Conservation (phyloP, 148 eudicot genomes). For the Tetragonia tetragonoides region DNA sequence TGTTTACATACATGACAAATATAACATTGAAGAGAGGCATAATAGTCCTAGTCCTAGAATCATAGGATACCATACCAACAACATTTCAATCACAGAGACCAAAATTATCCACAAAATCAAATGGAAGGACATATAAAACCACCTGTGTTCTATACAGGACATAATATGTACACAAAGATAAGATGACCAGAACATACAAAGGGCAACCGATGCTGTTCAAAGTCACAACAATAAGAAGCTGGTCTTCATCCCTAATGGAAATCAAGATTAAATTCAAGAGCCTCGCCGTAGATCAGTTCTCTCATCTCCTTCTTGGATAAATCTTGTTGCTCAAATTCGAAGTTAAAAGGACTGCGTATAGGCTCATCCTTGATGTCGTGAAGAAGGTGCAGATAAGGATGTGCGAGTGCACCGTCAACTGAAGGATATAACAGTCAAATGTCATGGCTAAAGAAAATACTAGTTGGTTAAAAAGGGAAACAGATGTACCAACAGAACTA, state of each 20-base stretch:
- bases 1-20: no score
- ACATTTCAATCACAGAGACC: constrained; percentile 26
- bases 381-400: constrained; percentile 73
- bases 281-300: constrained; percentile 84
- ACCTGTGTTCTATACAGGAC: constrained; percentile 16
- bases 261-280: constrained; percentile 88
- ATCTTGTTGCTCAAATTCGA: constrained; percentile 88
- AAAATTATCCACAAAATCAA: constrained; percentile 21
- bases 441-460: not conserved
- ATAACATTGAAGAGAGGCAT: no score
- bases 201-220: constrained; percentile 1
- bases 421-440: constrained; percentile 26
- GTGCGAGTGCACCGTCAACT: constrained; percentile 94
- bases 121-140: constrained; percentile 13
- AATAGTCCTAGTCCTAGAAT: no score
- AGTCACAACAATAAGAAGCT: not conserved
- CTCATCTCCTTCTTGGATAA: constrained; percentile 87
- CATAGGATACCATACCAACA: constrained; percentile 11
- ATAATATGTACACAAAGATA: constrained; percentile 26
- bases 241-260: constrained; percentile 45
- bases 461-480: not conserved
- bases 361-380: constrained; percentile 91
- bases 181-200: constrained; percentile 8
- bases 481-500: no score
- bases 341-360: constrained; percentile 65